Evolutionary conservation across 2,329 filamentous ascomycete species (phyloP).

Genomic region (Penicillium sp.): DNA sequence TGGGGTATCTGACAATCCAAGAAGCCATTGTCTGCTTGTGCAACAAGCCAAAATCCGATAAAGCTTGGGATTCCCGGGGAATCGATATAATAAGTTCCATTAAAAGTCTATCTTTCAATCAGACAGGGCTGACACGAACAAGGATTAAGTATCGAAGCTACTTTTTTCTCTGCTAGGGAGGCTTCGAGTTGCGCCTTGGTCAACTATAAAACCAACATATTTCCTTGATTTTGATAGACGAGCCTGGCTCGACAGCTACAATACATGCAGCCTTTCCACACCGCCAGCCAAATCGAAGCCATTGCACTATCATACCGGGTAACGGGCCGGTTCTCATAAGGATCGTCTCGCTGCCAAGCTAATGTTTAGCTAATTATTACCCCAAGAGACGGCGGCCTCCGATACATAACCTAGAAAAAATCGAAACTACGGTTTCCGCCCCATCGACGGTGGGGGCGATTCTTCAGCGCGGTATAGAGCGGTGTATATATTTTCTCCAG

Average conservation of each 20-base stretch:
- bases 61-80: not conserved
- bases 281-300: not conserved
- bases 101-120: too few relatives aligned
- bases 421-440: not conserved
- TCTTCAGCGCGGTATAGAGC: not conserved
- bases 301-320: not conserved
- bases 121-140: not conserved
- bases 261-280: not conserved
- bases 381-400: not conserved
- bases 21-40: not conserved
- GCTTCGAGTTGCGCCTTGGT: not conserved
- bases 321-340: not conserved
- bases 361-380: not conserved
- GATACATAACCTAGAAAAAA: not conserved
- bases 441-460: not conserved
- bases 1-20: not conserved
- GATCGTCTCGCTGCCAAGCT: not conserved
- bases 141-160: not conserved
- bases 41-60: not conserved
- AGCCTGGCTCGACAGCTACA: too few relatives aligned
- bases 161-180: not conserved
- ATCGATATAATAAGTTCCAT: not conserved
- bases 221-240: not conserved
- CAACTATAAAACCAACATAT: not conserved
- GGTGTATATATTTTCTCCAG: not conserved